A percentile compares a stretch with the other conserved stretches of the same genome.
Conservation (phyloP, 306 rosid species). For the Vigna reflexopilosa region DNA sequence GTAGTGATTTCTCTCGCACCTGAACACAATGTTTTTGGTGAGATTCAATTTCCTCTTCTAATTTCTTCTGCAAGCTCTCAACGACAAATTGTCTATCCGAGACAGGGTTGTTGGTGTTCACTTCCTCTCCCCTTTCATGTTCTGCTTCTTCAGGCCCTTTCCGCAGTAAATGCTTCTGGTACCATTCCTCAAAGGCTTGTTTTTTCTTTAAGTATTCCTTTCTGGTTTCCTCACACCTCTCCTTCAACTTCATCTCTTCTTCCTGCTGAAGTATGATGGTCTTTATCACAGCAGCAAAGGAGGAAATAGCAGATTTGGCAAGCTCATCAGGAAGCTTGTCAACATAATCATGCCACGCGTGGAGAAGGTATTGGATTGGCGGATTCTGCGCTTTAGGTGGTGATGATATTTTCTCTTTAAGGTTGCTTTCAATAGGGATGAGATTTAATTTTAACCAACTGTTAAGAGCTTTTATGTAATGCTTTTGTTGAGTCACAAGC, state of each 20-base stretch:
- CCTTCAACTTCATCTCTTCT: constrained; percentile 87
- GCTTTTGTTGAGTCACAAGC: constrained; percentile 80
- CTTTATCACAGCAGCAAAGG: constrained; percentile 79
- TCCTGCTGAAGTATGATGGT: constrained; percentile 74
- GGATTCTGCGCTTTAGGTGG: constrained; percentile 69
- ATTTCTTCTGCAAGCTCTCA: constrained; percentile 78
- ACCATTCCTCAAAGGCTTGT: constrained; percentile 79
- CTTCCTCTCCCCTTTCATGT: constrained; percentile 68
- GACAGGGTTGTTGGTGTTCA: constrained; percentile 60
- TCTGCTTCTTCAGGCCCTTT: constrained; percentile 60
- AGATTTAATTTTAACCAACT: constrained; percentile 83
- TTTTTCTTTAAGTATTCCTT: constrained; percentile 67
- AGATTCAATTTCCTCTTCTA: constrained; percentile 74
- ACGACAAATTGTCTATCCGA: constrained; percentile 67
- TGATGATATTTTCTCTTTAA: constrained; percentile 82
- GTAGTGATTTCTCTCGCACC: constrained; percentile 81
- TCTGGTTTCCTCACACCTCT: constrained; percentile 70
- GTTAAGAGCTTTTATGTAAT: constrained; percentile 72
- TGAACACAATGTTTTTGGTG: constrained; percentile 71
- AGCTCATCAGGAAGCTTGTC: constrained; percentile 92
- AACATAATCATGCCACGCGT: constrained; percentile 70
- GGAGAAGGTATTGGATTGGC: constrained; percentile 76
- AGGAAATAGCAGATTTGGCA: constrained; percentile 75
- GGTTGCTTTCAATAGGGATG: constrained; percentile 82
- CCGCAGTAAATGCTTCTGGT: constrained; percentile 64